Evolutionary conservation across 805 yeast genomes (phyloP).

Genomic region (Metschnikowia arizonensis): DNA sequence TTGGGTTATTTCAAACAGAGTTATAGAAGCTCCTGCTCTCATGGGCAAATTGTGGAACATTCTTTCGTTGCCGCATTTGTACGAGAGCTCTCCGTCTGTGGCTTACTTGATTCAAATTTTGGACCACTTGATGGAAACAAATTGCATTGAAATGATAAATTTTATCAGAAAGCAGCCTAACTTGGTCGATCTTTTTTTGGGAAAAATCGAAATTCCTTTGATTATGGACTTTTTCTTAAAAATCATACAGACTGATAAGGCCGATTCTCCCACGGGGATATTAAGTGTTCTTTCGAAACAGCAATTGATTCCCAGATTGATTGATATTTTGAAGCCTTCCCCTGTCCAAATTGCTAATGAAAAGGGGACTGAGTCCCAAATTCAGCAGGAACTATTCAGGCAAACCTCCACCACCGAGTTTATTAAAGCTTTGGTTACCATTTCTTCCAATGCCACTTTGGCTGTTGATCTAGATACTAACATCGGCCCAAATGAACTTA

Average conservation of each 20-base stretch:
- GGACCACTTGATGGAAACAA: slow-evolving; percentile 74
- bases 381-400: slow-evolving; percentile 29
- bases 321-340: slow-evolving; percentile 64
- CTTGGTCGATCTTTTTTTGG: slow-evolving; percentile 75
- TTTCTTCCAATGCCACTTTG: slow-evolving; percentile 71
- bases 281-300: slow-evolving; percentile 73
- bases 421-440: slow-evolving; percentile 86
- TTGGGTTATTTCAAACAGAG: slow-evolving; percentile 41
- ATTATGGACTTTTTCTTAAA: slow-evolving; percentile 88
- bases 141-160: slow-evolving; percentile 56
- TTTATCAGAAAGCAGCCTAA: slow-evolving; percentile 66
- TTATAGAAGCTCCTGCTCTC: slow-evolving; percentile 39
- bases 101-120: slow-evolving; percentile 55
- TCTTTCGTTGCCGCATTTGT: slow-evolving; percentile 26
- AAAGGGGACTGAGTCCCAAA: not conserved
- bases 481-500: slow-evolving; percentile 92
- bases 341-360: slow-evolving; percentile 21
- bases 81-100: slow-evolving; percentile 38
- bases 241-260: slow-evolving; percentile 88
- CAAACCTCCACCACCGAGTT: slow-evolving; percentile 96
- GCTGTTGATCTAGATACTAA: slow-evolving; percentile 85
- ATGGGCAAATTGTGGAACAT: slow-evolving; percentile 42
- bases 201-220: slow-evolving; percentile 89
- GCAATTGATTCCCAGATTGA: slow-evolving; percentile 64
- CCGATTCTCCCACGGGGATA: slow-evolving; percentile 84